Conservation (phyloP, 2,329 filamentous ascomycete genomes). For the Xylaria arbuscula region DNA sequence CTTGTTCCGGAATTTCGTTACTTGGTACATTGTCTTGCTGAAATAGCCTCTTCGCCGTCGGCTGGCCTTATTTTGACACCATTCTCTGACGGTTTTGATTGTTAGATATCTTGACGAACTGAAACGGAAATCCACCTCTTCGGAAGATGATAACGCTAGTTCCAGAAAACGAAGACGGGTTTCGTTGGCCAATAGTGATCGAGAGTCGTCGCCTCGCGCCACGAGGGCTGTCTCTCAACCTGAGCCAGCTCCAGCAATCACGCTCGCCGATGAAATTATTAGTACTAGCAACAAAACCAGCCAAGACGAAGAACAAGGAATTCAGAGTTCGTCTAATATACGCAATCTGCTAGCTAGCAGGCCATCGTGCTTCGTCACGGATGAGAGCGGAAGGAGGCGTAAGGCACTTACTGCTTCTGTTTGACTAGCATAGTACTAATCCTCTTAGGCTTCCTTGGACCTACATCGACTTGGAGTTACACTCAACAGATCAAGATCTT, state of each 20-base stretch:
- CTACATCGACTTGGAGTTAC: slow-evolving; percentile 24
- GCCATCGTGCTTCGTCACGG: slow-evolving; percentile 16
- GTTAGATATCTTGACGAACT: slow-evolving; percentile 19
- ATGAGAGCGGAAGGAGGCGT: slow-evolving; percentile 11
- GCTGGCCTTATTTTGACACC: neutral
- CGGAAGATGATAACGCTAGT: neutral
- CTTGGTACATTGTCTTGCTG: neutral
- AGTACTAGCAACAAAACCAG: neutral
- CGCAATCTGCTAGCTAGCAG: slow-evolving; percentile 22
- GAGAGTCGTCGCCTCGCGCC: neutral
- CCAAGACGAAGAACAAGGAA: neutral
- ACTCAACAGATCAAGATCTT: slow-evolving; percentile 17
- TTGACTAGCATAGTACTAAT: neutral
- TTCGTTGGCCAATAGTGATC: neutral
- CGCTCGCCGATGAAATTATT: neutral
- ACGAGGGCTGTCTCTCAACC: neutral
- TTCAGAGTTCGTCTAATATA: slow-evolving; percentile 1
- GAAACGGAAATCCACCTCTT: slow-evolving; percentile 19
- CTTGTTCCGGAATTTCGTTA: neutral
- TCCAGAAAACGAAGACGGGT: neutral
- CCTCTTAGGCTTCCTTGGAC: slow-evolving; percentile 16
- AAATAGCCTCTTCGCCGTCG: neutral
- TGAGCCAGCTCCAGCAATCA: neutral
- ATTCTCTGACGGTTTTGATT: neutral
- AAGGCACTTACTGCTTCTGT: neutral